phyloP scores from a whole-genome alignment of 805 yeast species.

The Saccharomycopsis oosterbeekiorum region DNA sequence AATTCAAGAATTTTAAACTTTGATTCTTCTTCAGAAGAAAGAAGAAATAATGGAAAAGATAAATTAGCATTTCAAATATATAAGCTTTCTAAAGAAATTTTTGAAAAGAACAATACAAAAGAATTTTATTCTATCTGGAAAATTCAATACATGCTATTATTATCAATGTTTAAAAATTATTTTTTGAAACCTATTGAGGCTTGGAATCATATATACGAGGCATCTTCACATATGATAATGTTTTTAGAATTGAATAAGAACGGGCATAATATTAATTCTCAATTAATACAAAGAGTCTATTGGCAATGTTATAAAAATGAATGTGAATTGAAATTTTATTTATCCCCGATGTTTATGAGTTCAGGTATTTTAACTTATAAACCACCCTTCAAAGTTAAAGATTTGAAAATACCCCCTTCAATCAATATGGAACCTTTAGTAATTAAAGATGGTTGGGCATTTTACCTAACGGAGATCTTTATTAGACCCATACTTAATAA shows the following conservation, averaged over 20 bases:
- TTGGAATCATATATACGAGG: slow-evolving; percentile 13
- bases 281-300: slow-evolving; percentile 14
- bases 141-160: slow-evolving; percentile 13
- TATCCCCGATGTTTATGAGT: slow-evolving; percentile 14
- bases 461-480: slow-evolving; percentile 18
- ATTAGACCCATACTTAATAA: slow-evolving; percentile 16
- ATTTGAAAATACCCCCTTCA: slow-evolving; percentile 10
- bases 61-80: slow-evolving; percentile 9
- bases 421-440: slow-evolving; percentile 7
- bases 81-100: slow-evolving; percentile 2
- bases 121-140: slow-evolving; percentile 16
- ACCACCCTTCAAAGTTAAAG: slow-evolving; percentile 18
- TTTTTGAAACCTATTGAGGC: slow-evolving; percentile 18
- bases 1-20: slow-evolving; percentile 8
- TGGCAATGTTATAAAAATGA: slow-evolving; percentile 19
- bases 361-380: slow-evolving; percentile 15
- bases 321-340: slow-evolving; percentile 14
- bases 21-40: slow-evolving; percentile 7
- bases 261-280: not conserved
- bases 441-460: slow-evolving; percentile 18
- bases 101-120: not conserved
- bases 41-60: slow-evolving; percentile 5
- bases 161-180: slow-evolving; percentile 15
- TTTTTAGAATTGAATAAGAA: slow-evolving; percentile 10
- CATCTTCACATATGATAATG: slow-evolving; percentile 11